Evolutionary conservation across 1,284 basidiomycete species (phyloP).

Genomic region (Violaceomyces palustris): DNA sequence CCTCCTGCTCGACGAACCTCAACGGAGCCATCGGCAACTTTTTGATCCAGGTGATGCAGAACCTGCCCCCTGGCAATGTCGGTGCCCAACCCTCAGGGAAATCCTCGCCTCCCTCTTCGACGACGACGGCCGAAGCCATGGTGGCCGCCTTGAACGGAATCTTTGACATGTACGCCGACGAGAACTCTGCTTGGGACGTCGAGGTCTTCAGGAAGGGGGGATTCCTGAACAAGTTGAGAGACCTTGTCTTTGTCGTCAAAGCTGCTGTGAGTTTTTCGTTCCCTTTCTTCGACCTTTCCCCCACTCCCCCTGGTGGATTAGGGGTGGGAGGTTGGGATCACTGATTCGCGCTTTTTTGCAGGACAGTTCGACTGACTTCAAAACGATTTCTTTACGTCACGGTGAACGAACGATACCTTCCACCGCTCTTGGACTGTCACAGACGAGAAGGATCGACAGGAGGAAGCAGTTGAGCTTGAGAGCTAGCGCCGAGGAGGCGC

Average conservation of each 20-base stretch:
- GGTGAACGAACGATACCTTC: too few relatives aligned
- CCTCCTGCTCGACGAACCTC: constrained; percentile 1
- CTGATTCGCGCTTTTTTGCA: too few relatives aligned
- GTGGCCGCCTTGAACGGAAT: constrained; percentile 78
- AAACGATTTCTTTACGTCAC: background rate
- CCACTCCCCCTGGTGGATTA: too few relatives aligned
- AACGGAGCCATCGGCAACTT: constrained; percentile 21
- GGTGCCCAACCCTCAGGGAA: too few relatives aligned
- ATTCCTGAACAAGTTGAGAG: constrained; percentile 43
- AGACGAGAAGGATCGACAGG: constrained; percentile 58
- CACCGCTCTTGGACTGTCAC: background rate
- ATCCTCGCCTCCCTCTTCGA: background rate
- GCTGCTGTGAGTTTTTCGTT: background rate
- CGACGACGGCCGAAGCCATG: constrained; percentile 63
- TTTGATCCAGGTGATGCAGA: constrained; percentile 7
- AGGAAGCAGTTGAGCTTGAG: constrained; percentile 55
- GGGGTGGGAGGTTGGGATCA: too few relatives aligned
- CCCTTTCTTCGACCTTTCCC: background rate
- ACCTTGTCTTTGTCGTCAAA: constrained; percentile 9
- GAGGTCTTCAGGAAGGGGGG: constrained; percentile 65
- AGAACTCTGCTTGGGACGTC: constrained; percentile 72
- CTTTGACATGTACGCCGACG: constrained; percentile 93
- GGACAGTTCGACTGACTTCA: background rate
- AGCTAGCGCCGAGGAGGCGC: constrained; percentile 56
- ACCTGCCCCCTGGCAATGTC: constrained; percentile 2